Conservation (phyloP, 1,284 basidiomycete species). For the Bondarzewia mesenterica region DNA sequence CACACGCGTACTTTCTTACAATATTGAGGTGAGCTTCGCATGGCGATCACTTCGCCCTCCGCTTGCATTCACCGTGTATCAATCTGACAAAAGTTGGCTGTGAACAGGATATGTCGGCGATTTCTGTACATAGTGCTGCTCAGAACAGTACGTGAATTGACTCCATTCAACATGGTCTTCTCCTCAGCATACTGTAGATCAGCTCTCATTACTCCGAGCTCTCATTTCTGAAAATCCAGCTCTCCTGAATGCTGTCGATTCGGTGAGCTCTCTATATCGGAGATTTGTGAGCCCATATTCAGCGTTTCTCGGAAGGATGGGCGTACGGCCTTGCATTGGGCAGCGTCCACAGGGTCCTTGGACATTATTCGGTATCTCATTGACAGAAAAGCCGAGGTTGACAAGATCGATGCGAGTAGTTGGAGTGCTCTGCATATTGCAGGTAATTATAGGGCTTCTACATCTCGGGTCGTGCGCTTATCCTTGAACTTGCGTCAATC, state of each 20-base stretch:
- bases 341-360: conserved; percentile 66
- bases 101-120: not conserved
- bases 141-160: conserved; percentile 4
- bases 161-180: not conserved
- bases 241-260: conserved; percentile 62
- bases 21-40: no score
- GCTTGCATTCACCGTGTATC: no score
- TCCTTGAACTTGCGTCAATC: not conserved
- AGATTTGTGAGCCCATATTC: conserved; percentile 4
- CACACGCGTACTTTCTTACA: no score
- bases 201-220: conserved; percentile 66
- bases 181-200: conserved; percentile 40
- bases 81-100: not conserved
- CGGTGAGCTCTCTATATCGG: conserved; percentile 33
- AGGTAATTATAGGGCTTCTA: conserved; percentile 31
- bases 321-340: conserved; percentile 88
- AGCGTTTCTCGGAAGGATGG: conserved; percentile 52
- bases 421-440: conserved; percentile 90
- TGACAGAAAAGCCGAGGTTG: conserved; percentile 63
- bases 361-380: conserved; percentile 71
- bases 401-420: conserved; percentile 64
- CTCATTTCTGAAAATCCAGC: conserved; percentile 63
- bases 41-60: no score
- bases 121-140: conserved; percentile 2
- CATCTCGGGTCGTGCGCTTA: conserved; percentile 6